Percentiles rank a stretch among this genome's conserved stretches.
Evolutionary conservation across 2,329 filamentous ascomycete genomes (phyloP).

Genomic region (Biscogniauxia sp.): DNA sequence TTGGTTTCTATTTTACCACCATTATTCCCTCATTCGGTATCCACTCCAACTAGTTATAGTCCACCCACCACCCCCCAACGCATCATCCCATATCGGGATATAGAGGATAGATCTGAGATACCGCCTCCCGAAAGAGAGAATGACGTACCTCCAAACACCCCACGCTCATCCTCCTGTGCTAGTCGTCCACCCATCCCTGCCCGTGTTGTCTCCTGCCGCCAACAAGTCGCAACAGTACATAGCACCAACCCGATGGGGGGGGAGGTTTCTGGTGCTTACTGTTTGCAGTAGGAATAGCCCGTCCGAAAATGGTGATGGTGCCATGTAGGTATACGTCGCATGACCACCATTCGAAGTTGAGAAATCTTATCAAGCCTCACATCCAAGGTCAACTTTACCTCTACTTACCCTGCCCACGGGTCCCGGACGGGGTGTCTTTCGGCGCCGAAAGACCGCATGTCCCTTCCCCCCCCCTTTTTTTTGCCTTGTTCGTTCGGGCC

Average conservation of each 20-base stretch:
- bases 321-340: not conserved
- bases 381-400: not conserved
- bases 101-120: not conserved
- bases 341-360: not conserved
- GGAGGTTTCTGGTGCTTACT: not conserved
- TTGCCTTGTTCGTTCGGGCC: not conserved
- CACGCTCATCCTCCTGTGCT: not conserved
- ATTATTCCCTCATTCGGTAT: not conserved
- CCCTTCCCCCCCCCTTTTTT: not conserved
- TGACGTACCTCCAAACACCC: not conserved
- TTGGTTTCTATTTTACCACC: not conserved
- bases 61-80: not conserved
- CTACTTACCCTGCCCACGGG: too few relatives aligned
- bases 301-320: not conserved
- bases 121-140: not conserved
- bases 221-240: not conserved
- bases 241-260: not conserved
- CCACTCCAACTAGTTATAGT: not conserved
- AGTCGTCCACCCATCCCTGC: not conserved
- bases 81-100: not conserved
- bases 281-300: not conserved
- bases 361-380: not conserved
- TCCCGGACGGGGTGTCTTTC: too few relatives aligned
- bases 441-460: not conserved
- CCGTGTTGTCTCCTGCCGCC: not conserved